Base-by-base conservation (phyloP, 768 basidiomycete species). In the Exsudoporus frostii region DNA sequence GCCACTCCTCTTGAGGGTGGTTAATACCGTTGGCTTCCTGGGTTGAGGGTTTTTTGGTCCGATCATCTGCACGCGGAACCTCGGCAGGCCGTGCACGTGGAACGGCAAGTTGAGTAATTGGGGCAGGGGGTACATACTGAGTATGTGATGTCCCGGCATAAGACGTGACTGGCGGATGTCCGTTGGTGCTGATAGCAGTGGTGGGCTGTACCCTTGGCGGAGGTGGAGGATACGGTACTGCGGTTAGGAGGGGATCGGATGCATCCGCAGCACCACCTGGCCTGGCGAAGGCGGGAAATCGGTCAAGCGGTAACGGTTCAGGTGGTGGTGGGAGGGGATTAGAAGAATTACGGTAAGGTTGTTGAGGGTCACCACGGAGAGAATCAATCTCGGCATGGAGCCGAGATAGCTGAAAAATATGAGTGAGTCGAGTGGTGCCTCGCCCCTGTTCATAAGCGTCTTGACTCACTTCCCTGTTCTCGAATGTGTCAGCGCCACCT, bases 271-370 rank as follows among this genome's bases (percentile, higher is more conserved):
- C 44, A 7, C 64, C 66, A 15, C 62, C 67, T 9, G 71, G 65
- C 54, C 74, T 71, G 17, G 71, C 69, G 47, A 79, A 75, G 11
- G 72, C 46, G 11, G 78, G 76, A 19, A 79, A 68, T 37, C 72
- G 69, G 24, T 79, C 76, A 10, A 76, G 66, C 9, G 78, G 72
- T 7, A 82, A 64, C 3, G 80, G 82, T 50, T 78, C 75, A 13
- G 82, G 82, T n/a, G 82, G 82, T 38, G 71, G 65, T 22, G 82
- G 82, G 19, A 84, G 74, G 5, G 83, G 83, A 59, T 83, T 83
- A 34, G 65, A 63, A 45, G 62, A 61, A 53, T 72, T 67, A 45
- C 59, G 69, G 58, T 60, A 69, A 39, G 61, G 65, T 6, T 62
- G 59, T 36, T 69, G 59, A 41, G 66, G 64, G 11, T 66, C 55